Evolutionary conservation across 2,329 filamentous ascomycete genomes (phyloP).

Genomic region (Trichoderma sp.): DNA sequence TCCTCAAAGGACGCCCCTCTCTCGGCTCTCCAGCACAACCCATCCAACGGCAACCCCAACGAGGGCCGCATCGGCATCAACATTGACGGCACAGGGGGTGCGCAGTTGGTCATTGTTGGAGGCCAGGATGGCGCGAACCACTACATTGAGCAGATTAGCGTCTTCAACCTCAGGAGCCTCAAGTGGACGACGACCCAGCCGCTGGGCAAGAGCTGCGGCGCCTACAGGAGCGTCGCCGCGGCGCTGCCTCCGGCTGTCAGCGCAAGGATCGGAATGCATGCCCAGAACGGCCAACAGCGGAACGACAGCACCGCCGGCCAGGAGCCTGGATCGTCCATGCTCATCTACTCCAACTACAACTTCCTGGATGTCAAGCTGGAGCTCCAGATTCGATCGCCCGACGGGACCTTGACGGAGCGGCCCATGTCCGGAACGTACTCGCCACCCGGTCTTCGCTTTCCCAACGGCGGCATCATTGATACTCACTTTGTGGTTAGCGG

Average conservation of each 20-base stretch:
- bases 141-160: constrained; percentile 98
- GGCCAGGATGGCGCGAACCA: constrained; percentile 97
- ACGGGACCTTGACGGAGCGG: constrained; percentile 82
- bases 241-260: constrained; percentile 71
- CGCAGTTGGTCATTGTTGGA: constrained; percentile 96
- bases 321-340: constrained; percentile 71
- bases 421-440: constrained; percentile 85
- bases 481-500: constrained; percentile 97
- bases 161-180: constrained; percentile 92
- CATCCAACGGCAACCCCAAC: constrained; percentile 77
- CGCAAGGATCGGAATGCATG: constrained; percentile 63
- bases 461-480: constrained; percentile 93
- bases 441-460: constrained; percentile 89
- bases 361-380: constrained; percentile 97
- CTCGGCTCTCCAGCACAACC: constrained; percentile 88
- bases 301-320: constrained; percentile 54
- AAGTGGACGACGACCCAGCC: constrained; percentile 93
- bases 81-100: constrained; percentile 86
- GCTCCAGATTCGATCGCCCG: constrained; percentile 81
- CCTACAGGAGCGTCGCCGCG: constrained; percentile 92
- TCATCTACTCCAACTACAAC: constrained; percentile 99
- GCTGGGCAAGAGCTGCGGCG: constrained; percentile 89
- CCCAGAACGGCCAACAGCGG: constrained; percentile 46
- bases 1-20: constrained; percentile 80
- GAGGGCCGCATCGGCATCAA: constrained; percentile 85